A percentile compares a stretch with the other conserved stretches of the same genome.
phyloP scores from a whole-genome alignment of 441 rosid genomes.

The Pelargonium cotyledonis region DNA sequence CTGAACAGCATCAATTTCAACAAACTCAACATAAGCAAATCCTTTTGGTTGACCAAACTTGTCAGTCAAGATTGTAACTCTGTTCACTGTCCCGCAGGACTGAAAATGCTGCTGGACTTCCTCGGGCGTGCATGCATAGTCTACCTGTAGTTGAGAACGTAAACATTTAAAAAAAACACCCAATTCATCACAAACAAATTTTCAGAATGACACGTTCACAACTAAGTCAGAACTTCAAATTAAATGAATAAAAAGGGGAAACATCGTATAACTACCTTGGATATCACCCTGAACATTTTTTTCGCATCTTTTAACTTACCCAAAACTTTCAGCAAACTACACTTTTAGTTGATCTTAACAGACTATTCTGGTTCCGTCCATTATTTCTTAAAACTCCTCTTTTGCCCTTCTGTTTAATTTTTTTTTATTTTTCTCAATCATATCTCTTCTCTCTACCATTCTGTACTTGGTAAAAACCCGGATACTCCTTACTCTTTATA shows the following conservation, averaged over 20 bases:
- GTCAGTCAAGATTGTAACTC: constrained; percentile 75
- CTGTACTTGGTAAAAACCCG: too few relatives aligned
- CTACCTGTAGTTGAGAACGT: constrained; percentile 41
- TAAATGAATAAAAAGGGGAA: background rate
- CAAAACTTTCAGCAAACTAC: too few relatives aligned
- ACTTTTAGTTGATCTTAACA: too few relatives aligned
- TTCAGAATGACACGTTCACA: background rate
- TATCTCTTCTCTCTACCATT: too few relatives aligned
- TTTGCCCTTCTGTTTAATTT: too few relatives aligned
- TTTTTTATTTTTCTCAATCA: too few relatives aligned
- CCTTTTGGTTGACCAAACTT: constrained; percentile 86
- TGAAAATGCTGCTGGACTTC: constrained; percentile 86
- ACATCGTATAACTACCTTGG: too few relatives aligned
- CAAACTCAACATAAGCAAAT: constrained; percentile 80
- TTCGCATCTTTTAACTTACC: too few relatives aligned
- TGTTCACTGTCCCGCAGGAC: constrained; percentile 70
- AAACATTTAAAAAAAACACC: background rate
- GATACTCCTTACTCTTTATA: too few relatives aligned
- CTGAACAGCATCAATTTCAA: constrained; percentile 65
- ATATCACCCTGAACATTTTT: too few relatives aligned
- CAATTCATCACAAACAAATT: background rate
- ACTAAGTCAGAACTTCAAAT: background rate
- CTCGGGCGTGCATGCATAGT: constrained; percentile 76
- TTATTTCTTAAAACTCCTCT: too few relatives aligned
- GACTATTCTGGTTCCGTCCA: too few relatives aligned